Evolutionary conservation across 306 rosid genomes (phyloP).

Genomic region (Cucurbita argyrosperma): DNA sequence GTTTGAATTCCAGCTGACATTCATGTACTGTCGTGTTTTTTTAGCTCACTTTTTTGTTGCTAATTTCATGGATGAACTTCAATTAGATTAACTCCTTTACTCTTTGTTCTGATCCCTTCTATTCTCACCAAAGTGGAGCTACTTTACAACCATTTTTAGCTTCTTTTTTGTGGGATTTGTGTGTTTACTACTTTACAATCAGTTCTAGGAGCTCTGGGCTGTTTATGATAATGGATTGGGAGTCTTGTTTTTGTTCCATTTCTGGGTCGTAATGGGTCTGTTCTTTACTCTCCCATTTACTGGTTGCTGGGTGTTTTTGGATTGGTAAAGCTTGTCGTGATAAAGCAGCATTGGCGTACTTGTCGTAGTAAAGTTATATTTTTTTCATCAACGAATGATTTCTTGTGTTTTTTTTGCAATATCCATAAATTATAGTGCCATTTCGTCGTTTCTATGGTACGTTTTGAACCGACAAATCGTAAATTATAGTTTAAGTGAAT

Average conservation of each 20-base stretch:
- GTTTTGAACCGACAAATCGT: background rate
- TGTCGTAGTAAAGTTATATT: background rate
- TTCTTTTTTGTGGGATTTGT: background rate
- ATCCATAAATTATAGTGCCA: background rate
- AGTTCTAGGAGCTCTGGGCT: background rate
- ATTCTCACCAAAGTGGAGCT: background rate
- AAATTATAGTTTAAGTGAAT: background rate
- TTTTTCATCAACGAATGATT: background rate
- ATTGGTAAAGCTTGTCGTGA: background rate
- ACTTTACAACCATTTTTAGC: slow-evolving; percentile 6
- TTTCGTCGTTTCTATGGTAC: background rate
- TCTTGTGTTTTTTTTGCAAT: background rate
- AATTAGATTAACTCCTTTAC: background rate
- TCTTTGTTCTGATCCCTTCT: background rate
- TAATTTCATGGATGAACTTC: background rate
- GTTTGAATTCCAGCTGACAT: slow-evolving; percentile 15
- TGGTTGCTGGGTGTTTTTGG: background rate
- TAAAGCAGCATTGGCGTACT: background rate
- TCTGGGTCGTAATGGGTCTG: background rate
- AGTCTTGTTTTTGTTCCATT: background rate
- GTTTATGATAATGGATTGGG: background rate
- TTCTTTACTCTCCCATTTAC: background rate
- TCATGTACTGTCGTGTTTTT: background rate
- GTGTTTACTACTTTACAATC: background rate
- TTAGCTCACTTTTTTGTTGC: background rate